Evolutionary conservation across 148 eudicot species (phyloP), one percentile per base, ranked within the genome.

Genomic region (Rhododendron mucronatum): DNA sequence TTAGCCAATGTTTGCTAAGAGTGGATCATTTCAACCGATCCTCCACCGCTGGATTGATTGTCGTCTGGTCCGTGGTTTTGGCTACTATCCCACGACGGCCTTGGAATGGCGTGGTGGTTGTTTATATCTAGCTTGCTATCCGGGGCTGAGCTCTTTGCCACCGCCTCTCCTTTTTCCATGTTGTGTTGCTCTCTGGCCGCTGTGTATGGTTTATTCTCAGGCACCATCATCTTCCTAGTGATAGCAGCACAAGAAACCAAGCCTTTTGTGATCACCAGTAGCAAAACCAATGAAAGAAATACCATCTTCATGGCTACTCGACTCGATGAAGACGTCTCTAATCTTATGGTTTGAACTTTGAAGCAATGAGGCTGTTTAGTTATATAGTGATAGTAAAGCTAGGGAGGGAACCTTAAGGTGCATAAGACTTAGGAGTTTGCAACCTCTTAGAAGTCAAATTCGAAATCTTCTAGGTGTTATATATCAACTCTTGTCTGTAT

Each of bases 71-170:
- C 85, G 51, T 7, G 14, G 26, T 45, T 37, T 7, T 82, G 59
- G 84, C 41, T 20, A 69, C 28, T 44, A 57, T 86, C 88, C 88
- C 88, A 82, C 0, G 59, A 53, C 41, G 33, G 50, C 76, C 88
- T 86, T 35, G 88, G 85, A 78, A 82, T 86, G 26, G 69, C 21
- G 45, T 86, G 88, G 81, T 86, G 88, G 63, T 86, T 82, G 26
- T 73, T 73, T 14, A 86, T 37, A 37, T 73, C 81, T 7, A 47
- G 21, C 79, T 84, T 1, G 7, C 47, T 55, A 4, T 73, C 45
- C 2, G 16, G 1, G 3, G 41, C 75, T 5, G 74, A 39, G 84
- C 30, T 61, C 74, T 59, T 53, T 23, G 74, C 4, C 48, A 39
- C 2, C 4, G 16, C 18, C 30, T 61, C 71, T 23, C 21, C 74